A percentile compares a stretch with the other conserved stretches of the same genome.
Evolutionary conservation across 2,329 filamentous ascomycete species (phyloP).

Genomic region (Fusarium liriodendri): DNA sequence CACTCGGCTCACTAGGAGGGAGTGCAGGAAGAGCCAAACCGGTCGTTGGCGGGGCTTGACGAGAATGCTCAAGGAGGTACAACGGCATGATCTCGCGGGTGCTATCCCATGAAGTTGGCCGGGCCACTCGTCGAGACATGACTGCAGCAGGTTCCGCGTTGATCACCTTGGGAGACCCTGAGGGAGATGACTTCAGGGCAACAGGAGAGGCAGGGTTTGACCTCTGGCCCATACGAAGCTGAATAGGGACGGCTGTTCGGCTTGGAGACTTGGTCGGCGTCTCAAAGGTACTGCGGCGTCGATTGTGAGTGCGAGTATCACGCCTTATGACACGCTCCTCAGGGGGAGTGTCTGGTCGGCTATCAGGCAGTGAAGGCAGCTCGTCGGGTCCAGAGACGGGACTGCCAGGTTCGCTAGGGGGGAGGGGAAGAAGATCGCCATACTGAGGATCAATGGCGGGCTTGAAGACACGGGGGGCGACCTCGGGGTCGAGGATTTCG

Average conservation of each 20-base stretch:
- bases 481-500: conserved; percentile 66
- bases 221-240: conserved; percentile 63
- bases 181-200: conserved; percentile 53
- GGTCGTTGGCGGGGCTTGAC: conserved; percentile 51
- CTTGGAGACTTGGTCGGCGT: conserved; percentile 63
- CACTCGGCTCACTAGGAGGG: conserved; percentile 58
- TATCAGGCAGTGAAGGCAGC: conserved; percentile 68
- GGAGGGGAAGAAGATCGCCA: conserved; percentile 72
- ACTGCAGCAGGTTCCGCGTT: conserved; percentile 47
- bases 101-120: conserved; percentile 72
- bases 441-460: conserved; percentile 75
- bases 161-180: conserved; percentile 47
- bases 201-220: conserved; percentile 58
- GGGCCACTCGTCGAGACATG: conserved; percentile 53
- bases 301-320: conserved; percentile 57
- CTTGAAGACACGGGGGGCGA: conserved; percentile 68
- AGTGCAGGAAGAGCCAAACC: conserved; percentile 62
- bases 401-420: conserved; percentile 68
- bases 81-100: conserved; percentile 82
- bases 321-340: conserved; percentile 57
- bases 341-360: conserved; percentile 67
- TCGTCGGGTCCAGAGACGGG: conserved; percentile 53
- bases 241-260: conserved; percentile 68
- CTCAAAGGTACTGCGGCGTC: conserved; percentile 62
- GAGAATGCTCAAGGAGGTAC: conserved; percentile 78